phyloP scores from a whole-genome alignment of 164 flowering plant species.

The Brasenia schreberi region DNA sequence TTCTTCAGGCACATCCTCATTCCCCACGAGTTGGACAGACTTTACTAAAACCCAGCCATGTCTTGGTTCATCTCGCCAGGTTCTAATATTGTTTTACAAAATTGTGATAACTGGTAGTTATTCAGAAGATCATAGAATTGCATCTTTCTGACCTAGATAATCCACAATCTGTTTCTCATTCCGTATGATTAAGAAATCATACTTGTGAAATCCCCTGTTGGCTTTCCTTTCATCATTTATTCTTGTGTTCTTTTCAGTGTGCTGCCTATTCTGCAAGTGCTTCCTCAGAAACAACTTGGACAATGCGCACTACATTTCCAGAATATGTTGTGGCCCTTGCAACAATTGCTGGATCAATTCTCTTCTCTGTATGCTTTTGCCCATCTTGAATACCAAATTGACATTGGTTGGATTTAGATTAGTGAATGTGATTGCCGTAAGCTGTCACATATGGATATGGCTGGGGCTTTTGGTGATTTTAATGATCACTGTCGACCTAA shows the following conservation, averaged over 20 bases:
- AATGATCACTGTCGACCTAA: no score
- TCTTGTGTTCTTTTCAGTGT: slow-evolving; percentile 31
- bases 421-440: no score
- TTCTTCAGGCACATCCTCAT: slow-evolving; percentile 46
- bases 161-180: not conserved
- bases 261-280: slow-evolving; percentile 66
- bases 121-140: not conserved
- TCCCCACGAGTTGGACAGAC: slow-evolving; percentile 41
- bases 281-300: slow-evolving; percentile 84
- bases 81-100: slow-evolving; percentile 8
- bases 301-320: slow-evolving; percentile 87
- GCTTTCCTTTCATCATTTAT: not conserved
- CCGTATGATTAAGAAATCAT: not conserved
- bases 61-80: slow-evolving; percentile 48
- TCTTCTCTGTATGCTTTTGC: slow-evolving; percentile 53
- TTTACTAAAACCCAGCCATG: slow-evolving; percentile 56
- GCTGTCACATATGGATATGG: no score
- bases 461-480: no score
- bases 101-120: not conserved
- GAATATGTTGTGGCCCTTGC: slow-evolving; percentile 99
- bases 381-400: not conserved
- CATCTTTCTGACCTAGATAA: not conserved
- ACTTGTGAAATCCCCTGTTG: not conserved
- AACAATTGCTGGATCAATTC: slow-evolving; percentile 92
- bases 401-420: not conserved